Conservation (phyloP, 139 green algal species). For the Deuterostichococcus epilithicus region DNA sequence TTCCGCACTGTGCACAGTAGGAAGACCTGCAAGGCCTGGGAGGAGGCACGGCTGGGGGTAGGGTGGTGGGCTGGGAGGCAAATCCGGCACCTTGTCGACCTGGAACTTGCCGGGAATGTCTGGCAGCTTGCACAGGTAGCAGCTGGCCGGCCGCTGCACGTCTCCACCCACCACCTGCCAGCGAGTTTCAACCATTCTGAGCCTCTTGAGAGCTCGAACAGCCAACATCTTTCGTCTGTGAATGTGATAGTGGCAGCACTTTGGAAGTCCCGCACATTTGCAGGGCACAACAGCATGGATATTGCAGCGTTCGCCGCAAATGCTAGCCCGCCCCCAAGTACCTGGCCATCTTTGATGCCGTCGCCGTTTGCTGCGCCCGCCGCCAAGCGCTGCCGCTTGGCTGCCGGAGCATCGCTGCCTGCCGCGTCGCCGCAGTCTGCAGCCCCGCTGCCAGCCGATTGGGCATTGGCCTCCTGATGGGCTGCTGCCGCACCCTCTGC, state of each 20-base stretch:
- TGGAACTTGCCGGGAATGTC: constrained; percentile 85
- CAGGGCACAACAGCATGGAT: too few relatives aligned
- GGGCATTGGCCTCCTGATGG: too few relatives aligned
- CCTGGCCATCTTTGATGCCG: neutral
- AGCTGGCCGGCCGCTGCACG: constrained; percentile 25
- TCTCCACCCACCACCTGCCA: constrained; percentile 11
- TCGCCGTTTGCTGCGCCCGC: neutral
- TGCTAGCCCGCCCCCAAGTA: too few relatives aligned
- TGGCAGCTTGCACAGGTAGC: constrained; percentile 73
- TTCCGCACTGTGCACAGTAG: too few relatives aligned
- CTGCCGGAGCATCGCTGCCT: constrained; percentile 6
- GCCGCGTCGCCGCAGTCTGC: neutral
- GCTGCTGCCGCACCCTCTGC: constrained; percentile 3
- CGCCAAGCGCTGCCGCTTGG: constrained; percentile 24
- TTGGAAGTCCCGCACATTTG: too few relatives aligned
- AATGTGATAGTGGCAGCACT: too few relatives aligned
- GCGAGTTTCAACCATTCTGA: neutral
- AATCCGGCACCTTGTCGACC: constrained; percentile 40
- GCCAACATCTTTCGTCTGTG: too few relatives aligned
- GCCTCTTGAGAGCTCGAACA: too few relatives aligned
- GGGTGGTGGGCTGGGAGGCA: too few relatives aligned
- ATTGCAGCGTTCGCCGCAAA: too few relatives aligned
- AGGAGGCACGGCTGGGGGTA: too few relatives aligned
- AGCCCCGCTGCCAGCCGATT: neutral
- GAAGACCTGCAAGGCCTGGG: too few relatives aligned